Evolutionary conservation across 2,329 filamentous ascomycete genomes (phyloP), one percentile per base, ranked within the genome.

Genomic region (Fusarium euwallaceae): DNA sequence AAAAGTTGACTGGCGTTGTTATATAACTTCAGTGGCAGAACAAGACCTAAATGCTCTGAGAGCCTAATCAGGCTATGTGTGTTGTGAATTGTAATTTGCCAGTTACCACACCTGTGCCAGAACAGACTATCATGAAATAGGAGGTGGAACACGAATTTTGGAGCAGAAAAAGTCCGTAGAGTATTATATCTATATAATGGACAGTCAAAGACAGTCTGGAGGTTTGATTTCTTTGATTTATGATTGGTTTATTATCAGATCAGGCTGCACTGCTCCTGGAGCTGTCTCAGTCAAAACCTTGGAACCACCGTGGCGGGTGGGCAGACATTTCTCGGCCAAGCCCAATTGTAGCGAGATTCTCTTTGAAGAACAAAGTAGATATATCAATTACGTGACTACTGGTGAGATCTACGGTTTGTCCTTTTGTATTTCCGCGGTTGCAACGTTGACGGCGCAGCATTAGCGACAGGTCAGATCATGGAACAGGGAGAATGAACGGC

Each of bases 161-260:
- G 5, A 7, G 3, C 6, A 14, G 27, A 20, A 53, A 53, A 32
- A 10, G 24, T 29, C 48, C 17, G 0, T 0, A 53, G n/a, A 32
- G 27, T 12, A 20, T 6, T 14, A 53, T 4, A n/a, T 29, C 1
- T n/a, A 53, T 53, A 11, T 2, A 27, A 12, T 16, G 2, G 1
- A 53, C 48, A 14, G 24, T 20, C 17, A 5, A 16, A 4, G n/a
- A 36, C 16, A 24, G 20, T 24, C 11, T 58, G 7, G 20, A 32
- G 27, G 53, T 36, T 58, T 36, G 53, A 58, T 58, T 55, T 58
- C 29, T 58, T 58, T 36, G 53, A 58, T 58, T 58, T 36, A 34
- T 58, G 53, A 58, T 58, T 58, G 53, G 53, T 58, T 58, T 58
- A 24, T 27, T 36, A 27, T 29, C 29, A 53, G 53, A 58, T 36